Conservation (phyloP, 805 yeast species). For the Nematodospora valgi region DNA sequence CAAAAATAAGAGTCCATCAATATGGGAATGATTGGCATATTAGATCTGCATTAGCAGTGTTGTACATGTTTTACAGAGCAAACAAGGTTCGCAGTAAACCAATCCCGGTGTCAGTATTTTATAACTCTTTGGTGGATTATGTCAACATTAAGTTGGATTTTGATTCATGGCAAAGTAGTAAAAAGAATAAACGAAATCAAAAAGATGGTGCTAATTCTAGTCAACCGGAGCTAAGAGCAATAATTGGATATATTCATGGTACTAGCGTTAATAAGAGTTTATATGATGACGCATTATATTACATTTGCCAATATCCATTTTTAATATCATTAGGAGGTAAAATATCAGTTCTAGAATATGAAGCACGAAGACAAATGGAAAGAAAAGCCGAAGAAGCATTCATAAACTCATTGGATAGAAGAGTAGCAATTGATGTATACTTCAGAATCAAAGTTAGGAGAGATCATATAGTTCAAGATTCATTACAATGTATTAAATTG, state of each 20-base stretch:
- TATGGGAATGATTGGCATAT: conserved; percentile 85
- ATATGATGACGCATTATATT: conserved; percentile 31
- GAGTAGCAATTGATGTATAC: conserved; percentile 61
- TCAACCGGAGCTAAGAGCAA: conserved; percentile 35
- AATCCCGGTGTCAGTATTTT: conserved; percentile 47
- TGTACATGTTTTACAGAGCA: conserved; percentile 54
- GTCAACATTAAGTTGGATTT: conserved; percentile 76
- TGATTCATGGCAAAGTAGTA: conserved; percentile 70
- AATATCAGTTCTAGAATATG: conserved; percentile 75
- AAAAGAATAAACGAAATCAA: conserved; percentile 13
- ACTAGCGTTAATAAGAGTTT: conserved; percentile 20
- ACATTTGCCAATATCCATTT: conserved; percentile 85
- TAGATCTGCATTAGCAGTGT: conserved; percentile 57
- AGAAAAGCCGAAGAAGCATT: conserved; percentile 87
- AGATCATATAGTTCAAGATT: conserved; percentile 64
- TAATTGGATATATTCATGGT: conserved; percentile 49
- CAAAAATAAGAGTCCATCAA: conserved; percentile 48
- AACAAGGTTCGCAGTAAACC: conserved; percentile 34
- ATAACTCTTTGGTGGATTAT: conserved; percentile 79
- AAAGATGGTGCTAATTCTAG: conserved; percentile 1
- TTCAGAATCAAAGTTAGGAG: conserved; percentile 70
- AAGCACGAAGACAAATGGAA: conserved; percentile 78
- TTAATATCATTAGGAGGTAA: conserved; percentile 79
- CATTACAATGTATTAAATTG: conserved; percentile 58
- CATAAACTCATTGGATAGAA: conserved; percentile 63